Evolutionary conservation across 768 basidiomycete genomes (phyloP).

Genomic region (Trichaptum fuscoviolaceum): DNA sequence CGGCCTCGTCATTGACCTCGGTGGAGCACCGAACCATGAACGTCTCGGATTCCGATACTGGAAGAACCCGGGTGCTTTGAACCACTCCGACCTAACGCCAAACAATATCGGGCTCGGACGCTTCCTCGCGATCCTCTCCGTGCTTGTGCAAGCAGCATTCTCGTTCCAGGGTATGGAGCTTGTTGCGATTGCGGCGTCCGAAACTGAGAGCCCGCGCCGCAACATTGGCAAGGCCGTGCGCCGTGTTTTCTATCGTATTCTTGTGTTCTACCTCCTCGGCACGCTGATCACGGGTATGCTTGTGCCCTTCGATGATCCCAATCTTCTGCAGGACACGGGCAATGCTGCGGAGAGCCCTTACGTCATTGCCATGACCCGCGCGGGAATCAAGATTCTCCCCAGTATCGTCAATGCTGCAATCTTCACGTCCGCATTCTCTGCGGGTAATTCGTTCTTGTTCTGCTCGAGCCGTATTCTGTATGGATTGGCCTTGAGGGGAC

Average conservation of each 20-base stretch:
- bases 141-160: constrained; percentile 56
- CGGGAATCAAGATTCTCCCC: constrained; percentile 65
- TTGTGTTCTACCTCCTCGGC: constrained; percentile 74
- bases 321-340: constrained; percentile 38
- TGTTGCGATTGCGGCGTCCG: constrained; percentile 70
- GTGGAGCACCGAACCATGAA: constrained; percentile 66
- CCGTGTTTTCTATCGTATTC: constrained; percentile 75
- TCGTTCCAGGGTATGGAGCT: constrained; percentile 77
- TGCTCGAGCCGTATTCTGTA: constrained; percentile 38
- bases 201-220: constrained; percentile 71
- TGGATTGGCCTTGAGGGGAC: constrained; percentile 32
- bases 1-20: constrained; percentile 66
- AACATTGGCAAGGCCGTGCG: constrained; percentile 74
- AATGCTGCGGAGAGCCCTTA: constrained; percentile 80
- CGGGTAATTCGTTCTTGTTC: constrained; percentile 64
- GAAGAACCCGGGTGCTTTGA: constrained; percentile 64
- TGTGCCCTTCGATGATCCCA: constrained; percentile 59
- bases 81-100: constrained; percentile 30
- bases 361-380: constrained; percentile 72
- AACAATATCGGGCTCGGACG: constrained; percentile 30
- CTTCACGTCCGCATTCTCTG: constrained; percentile 69
- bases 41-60: constrained; percentile 69
- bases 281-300: constrained; percentile 75
- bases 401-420: constrained; percentile 70
- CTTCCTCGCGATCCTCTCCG: constrained; percentile 36